Conservation (phyloP, 352 stramenopile species). For the Thalassiosira ordinaria region DNA sequence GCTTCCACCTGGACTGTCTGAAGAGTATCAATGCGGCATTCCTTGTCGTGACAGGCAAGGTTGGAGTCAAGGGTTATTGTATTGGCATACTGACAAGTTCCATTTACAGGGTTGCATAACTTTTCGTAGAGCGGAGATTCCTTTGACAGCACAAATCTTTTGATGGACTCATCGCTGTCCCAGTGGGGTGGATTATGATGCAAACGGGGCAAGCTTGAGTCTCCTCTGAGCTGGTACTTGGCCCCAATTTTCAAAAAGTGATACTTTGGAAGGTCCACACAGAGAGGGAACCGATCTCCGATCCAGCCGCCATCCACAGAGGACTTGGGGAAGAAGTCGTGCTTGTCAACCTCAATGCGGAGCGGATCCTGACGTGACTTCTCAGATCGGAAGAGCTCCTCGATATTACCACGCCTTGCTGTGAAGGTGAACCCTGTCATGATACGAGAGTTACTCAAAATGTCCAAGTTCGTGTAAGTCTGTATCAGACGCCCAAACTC, state of each 20-base stretch:
- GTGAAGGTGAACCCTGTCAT: slow-evolving; percentile 69
- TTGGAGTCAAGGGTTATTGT: slow-evolving; percentile 57
- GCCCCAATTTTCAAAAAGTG: slow-evolving; percentile 77
- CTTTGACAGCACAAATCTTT: slow-evolving; percentile 55
- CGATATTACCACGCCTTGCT: slow-evolving; percentile 58
- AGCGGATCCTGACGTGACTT: slow-evolving; percentile 65
- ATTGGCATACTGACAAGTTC: slow-evolving; percentile 54
- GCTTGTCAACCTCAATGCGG: slow-evolving; percentile 55
- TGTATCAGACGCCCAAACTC: slow-evolving; percentile 55
- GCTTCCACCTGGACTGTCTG: slow-evolving; percentile 53
- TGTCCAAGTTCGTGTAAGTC: slow-evolving; percentile 81
- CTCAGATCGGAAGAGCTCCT: slow-evolving; percentile 60
- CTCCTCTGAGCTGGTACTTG: slow-evolving; percentile 57
- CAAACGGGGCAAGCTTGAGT: slow-evolving; percentile 35
- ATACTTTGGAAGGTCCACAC: slow-evolving; percentile 67
- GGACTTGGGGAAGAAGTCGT: slow-evolving; percentile 78
- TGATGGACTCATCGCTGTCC: slow-evolving; percentile 62
- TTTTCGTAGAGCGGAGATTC: slow-evolving; percentile 51
- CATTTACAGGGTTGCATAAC: slow-evolving; percentile 60
- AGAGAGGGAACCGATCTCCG: slow-evolving; percentile 83
- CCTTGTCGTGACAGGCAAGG: slow-evolving; percentile 53
- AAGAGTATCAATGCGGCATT: slow-evolving; percentile 63
- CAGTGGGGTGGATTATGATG: slow-evolving; percentile 48
- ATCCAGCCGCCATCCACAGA: slow-evolving; percentile 73
- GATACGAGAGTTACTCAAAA: slow-evolving; percentile 68